Evolutionary conservation across 257 asterid genomes (phyloP).

Genomic region (Solanum medicagineum): DNA sequence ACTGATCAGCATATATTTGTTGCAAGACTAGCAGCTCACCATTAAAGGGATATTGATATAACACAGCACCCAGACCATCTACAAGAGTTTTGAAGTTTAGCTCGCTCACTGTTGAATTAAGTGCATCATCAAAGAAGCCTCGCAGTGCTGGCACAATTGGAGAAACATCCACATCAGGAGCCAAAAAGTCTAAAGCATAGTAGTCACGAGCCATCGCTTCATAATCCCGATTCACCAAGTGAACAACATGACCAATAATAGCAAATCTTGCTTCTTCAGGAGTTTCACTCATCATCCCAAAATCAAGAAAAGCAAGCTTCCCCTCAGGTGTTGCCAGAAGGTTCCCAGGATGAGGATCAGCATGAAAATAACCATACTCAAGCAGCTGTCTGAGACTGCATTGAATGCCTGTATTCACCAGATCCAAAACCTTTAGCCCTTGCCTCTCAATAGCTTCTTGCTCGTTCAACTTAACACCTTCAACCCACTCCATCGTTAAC

Average conservation of each 20-base stretch:
- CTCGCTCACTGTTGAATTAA: constrained; percentile 88
- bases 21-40: constrained; percentile 38
- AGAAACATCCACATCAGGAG: constrained; percentile 89
- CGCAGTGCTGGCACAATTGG: constrained; percentile 92
- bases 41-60: constrained; percentile 82
- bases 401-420: constrained; percentile 91
- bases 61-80: constrained; percentile 88
- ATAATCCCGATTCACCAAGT: constrained; percentile 96
- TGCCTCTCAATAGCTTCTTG: constrained; percentile 93
- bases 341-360: constrained; percentile 99
- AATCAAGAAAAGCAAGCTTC: constrained; percentile 96
- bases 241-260: constrained; percentile 96
- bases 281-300: constrained; percentile 99
- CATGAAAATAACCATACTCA: constrained; percentile 97
- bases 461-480: constrained; percentile 89
- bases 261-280: constrained; percentile 97
- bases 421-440: constrained; percentile 91
- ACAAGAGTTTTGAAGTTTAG: constrained; percentile 92
- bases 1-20: background rate
- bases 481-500: constrained; percentile 98
- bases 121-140: constrained; percentile 82
- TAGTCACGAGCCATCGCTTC: constrained; percentile 99
- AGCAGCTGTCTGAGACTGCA: constrained; percentile 97
- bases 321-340: constrained; percentile 96
- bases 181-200: constrained; percentile 78